phyloP scores from a whole-genome alignment of 345 rosid species.

The Tarenaya hassleriana region DNA sequence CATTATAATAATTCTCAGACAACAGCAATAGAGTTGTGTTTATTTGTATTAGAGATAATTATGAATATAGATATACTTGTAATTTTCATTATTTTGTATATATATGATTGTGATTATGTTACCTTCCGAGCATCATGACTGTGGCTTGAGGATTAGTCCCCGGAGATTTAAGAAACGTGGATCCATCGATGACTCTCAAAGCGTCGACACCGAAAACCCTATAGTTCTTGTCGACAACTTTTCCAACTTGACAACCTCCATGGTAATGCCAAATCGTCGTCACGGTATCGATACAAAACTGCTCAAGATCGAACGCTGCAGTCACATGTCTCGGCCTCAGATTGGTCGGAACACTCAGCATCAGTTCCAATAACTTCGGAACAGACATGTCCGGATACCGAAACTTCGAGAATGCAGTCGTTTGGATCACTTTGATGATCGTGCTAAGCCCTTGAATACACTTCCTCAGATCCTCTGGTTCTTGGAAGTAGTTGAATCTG shows the following conservation, averaged over 20 bases:
- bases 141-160: conserved; percentile 80
- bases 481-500: conserved; percentile 63
- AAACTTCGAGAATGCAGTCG: conserved; percentile 43
- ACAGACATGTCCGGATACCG: conserved; percentile 34
- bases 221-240: conserved; percentile 51
- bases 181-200: conserved; percentile 53
- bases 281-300: conserved; percentile 57
- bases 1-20: too few species aligned
- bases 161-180: conserved; percentile 49
- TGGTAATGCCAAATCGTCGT: conserved; percentile 72
- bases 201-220: conserved; percentile 47
- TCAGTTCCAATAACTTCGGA: conserved; percentile 31
- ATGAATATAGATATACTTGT: too few species aligned
- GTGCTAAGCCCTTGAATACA: conserved; percentile 57
- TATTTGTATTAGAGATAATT: too few species aligned
- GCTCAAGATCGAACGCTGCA: conserved; percentile 39
- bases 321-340: conserved; percentile 42
- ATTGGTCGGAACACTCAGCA: conserved; percentile 47
- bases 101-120: not conserved
- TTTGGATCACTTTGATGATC: conserved; percentile 42
- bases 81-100: not conserved
- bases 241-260: conserved; percentile 64
- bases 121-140: conserved; percentile 85
- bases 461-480: conserved; percentile 49
- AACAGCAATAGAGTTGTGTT: too few species aligned